Evolutionary conservation across 2,329 filamentous ascomycete species (phyloP).

Genomic region (Phyllosticta citrichinensis): DNA sequence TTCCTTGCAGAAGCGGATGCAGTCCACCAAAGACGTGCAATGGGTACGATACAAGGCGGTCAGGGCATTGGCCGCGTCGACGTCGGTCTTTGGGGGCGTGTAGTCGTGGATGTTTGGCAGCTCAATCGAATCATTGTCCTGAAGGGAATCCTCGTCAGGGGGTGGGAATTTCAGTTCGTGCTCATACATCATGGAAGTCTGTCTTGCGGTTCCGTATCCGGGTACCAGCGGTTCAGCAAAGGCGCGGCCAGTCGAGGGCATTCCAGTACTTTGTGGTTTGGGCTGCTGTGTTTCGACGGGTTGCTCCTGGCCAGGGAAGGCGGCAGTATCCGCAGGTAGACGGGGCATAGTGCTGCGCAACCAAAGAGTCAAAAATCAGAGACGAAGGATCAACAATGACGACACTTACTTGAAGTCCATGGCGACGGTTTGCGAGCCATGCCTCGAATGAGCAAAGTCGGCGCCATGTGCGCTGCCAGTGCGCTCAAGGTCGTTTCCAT

Average conservation of each 20-base stretch:
- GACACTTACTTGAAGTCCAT: conserved; percentile 26
- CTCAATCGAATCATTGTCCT: conserved; percentile 60
- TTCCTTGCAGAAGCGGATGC: conserved; percentile 90
- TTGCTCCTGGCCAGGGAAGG: conserved; percentile 31
- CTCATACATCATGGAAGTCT: conserved; percentile 44
- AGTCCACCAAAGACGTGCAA: conserved; percentile 90
- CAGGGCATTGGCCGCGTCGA: conserved; percentile 76
- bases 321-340: conserved; percentile 39
- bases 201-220: conserved; percentile 30
- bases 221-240: conserved; percentile 37
- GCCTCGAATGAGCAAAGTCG: conserved; percentile 15
- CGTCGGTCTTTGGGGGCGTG: conserved; percentile 70
- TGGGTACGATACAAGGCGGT: conserved; percentile 86
- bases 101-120: conserved; percentile 83
- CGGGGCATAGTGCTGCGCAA: conserved; percentile 30
- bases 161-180: conserved; percentile 55
- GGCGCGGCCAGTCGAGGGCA: conserved; percentile 33
- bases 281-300: conserved; percentile 16
- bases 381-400: not conserved
- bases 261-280: conserved; percentile 23
- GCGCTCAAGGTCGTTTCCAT: conserved; percentile 8
- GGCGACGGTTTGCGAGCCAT: conserved; percentile 22
- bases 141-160: conserved; percentile 44
- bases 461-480: conserved; percentile 9
- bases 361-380: conserved; percentile 1